Percentiles rank a stretch among this genome's conserved stretches.
Evolutionary conservation across 257 asterid species (phyloP).

Genomic region (Solanum chmielewskii): DNA sequence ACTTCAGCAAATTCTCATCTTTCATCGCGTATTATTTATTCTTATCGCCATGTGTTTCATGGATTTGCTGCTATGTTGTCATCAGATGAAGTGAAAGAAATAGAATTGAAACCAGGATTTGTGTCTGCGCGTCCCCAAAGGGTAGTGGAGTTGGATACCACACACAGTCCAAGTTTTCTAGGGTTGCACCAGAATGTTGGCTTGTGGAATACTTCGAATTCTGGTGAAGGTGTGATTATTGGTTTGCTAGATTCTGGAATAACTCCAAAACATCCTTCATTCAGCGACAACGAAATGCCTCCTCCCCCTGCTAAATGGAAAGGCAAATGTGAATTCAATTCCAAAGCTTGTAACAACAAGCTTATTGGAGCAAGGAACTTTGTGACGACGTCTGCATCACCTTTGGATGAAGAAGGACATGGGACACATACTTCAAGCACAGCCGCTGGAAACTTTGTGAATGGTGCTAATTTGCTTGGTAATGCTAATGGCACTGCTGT

Average conservation of each 20-base stretch:
- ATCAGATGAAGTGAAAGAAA: background rate
- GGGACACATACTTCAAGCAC: slow-evolving; percentile 16
- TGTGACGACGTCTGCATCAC: background rate
- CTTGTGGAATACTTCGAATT: background rate
- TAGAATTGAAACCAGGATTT: background rate
- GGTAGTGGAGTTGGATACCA: background rate
- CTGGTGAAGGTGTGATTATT: background rate
- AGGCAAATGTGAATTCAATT: background rate
- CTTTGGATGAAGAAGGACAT: background rate
- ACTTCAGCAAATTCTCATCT: background rate
- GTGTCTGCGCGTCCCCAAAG: background rate
- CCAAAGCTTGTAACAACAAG: background rate
- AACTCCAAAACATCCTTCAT: background rate
- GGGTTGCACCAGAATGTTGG: background rate
- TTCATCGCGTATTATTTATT: background rate
- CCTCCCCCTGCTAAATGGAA: background rate
- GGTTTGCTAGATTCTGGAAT: background rate
- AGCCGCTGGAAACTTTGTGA: slow-evolving; percentile 12
- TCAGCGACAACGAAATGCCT: background rate
- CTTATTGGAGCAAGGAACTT: background rate
- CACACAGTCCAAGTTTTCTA: background rate
- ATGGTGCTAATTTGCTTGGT: slow-evolving; percentile 1
- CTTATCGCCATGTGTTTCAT: background rate
- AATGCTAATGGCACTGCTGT: slow-evolving; percentile 12
- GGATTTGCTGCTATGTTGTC: background rate